Conservation (phyloP, 2,329 filamentous ascomycete species). For the Ophiosphaerella narmari region DNA sequence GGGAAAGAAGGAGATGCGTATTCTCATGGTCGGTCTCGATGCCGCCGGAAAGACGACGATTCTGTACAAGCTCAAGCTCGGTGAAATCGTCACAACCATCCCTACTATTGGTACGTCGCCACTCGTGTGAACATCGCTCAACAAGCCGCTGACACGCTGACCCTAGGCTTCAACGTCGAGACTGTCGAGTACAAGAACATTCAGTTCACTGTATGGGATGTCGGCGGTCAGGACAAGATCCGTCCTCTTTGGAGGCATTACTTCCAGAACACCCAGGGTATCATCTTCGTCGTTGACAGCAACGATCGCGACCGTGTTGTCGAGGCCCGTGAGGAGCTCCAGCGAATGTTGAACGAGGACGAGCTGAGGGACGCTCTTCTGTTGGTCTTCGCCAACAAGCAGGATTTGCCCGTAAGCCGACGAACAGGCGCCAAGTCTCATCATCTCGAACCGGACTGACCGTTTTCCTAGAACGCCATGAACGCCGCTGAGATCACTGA, state of each 20-base stretch:
- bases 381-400: slow-evolving; percentile 98
- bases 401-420: slow-evolving; percentile 81
- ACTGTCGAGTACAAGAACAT: slow-evolving; percentile 99
- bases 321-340: slow-evolving; percentile 89
- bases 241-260: slow-evolving; percentile 97
- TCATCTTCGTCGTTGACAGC: slow-evolving; percentile 98
- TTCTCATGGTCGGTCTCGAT: slow-evolving; percentile 97
- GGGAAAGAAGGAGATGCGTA: slow-evolving; percentile 98
- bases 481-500: slow-evolving; percentile 99
- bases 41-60: slow-evolving; percentile 97
- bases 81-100: slow-evolving; percentile 97
- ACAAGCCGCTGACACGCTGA: slow-evolving; percentile 29
- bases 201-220: slow-evolving; percentile 99
- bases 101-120: slow-evolving; percentile 75
- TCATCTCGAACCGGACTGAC: slow-evolving; percentile 15
- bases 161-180: slow-evolving; percentile 89
- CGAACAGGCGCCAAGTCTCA: slow-evolving; percentile 1
- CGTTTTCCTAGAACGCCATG: slow-evolving; percentile 84
- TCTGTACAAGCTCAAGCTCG: slow-evolving; percentile 98
- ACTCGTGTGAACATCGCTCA: slow-evolving; percentile 5
- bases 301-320: slow-evolving; percentile 90
- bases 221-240: slow-evolving; percentile 99
- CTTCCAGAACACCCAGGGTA: slow-evolving; percentile 91
- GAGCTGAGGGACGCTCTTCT: slow-evolving; percentile 97
- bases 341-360: slow-evolving; percentile 96